Percentiles rank a stretch among this genome's conserved stretches.
Conservation (phyloP, 2,329 filamentous ascomycete genomes). For the Cladobotryum mycophilum region DNA sequence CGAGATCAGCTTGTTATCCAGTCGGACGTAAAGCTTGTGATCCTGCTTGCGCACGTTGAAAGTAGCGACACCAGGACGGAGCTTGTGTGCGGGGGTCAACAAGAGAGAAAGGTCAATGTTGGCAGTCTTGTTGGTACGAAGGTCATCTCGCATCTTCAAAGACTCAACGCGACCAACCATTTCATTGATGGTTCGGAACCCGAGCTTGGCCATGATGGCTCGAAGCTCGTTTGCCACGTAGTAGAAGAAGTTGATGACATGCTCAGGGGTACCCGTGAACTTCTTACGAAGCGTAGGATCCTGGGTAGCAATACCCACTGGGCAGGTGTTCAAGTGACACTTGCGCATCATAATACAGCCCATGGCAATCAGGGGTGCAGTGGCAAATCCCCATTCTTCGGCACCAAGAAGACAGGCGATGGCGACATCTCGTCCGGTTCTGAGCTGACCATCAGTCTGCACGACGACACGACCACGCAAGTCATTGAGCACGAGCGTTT, state of each 20-base stretch:
- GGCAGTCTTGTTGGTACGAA: conserved; percentile 80
- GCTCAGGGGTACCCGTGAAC: conserved; percentile 86
- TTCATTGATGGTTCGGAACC: conserved; percentile 92
- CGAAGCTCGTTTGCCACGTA: conserved; percentile 94
- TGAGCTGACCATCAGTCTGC: conserved; percentile 90
- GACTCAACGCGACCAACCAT: conserved; percentile 93
- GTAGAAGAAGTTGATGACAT: conserved; percentile 99
- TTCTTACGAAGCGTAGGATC: conserved; percentile 92
- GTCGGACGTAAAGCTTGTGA: conserved; percentile 82
- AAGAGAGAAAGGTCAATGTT: conserved; percentile 93
- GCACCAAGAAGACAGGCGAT: conserved; percentile 92
- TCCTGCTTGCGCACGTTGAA: conserved; percentile 99
- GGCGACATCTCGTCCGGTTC: conserved; percentile 87
- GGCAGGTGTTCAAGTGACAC: conserved; percentile 69
- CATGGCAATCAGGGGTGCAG: conserved; percentile 91
- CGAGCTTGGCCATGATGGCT: conserved; percentile 93
- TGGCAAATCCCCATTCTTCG: conserved; percentile 98
- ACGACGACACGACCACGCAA: conserved; percentile 92
- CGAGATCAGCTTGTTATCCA: conserved; percentile 95
- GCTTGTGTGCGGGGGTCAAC: conserved; percentile 89
- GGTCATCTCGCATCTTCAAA: conserved; percentile 79
- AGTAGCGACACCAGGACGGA: conserved; percentile 87
- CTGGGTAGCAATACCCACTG: conserved; percentile 91
- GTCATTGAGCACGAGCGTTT: conserved; percentile 92
- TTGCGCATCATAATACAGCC: conserved; percentile 94